Base-by-base conservation (phyloP, 1,139 yeast genomes). In the Debaryomyces sp. region DNA sequence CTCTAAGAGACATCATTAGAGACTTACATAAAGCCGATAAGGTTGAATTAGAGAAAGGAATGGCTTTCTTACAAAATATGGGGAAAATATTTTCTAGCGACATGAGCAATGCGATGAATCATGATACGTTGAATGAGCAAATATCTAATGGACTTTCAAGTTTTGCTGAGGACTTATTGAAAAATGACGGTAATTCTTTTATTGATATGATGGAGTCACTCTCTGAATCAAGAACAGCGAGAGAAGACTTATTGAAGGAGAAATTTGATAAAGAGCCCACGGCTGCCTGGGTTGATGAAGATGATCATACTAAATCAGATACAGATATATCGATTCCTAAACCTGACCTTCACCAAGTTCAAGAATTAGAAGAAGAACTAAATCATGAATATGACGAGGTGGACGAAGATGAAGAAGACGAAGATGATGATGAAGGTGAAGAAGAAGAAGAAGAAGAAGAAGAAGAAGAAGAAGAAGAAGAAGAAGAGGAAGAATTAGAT, bases 151-250 rank as follows among this genome's bases (percentile, higher is more conserved):
- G 78, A 3, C 61, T 84, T 22, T 73, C 84, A 45, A 78, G 81
- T 12, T 87, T 89, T 45, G 94, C 95, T 0, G 95, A 89, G 55
- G 96, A 89, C 61, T 67, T 89, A 29, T 71, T 88, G 49, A 82
- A 81, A 53, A 86, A 87, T 61, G 90, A 87, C 55, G 96, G 96
- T 26, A 78, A 78, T 56, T 78, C 83, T 47, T 88, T 89, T 58
- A 79, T 89, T 38, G 86, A 84, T 54, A 83, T 87, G 82, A 84
- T 89, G 84, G 96, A 87, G 61, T 77, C 82, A 47, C 71, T 87
- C 34, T 87, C 88, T 6, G 82, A 81, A 52, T 73, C 82, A n/a
- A 70, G 85, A 37, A 71, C 74, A 57, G 80, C 75, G 0, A 66
- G 86, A 49, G 83, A 79, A 55, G 79, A 64, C 42, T 46, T 63